Percentiles rank a stretch among this genome's conserved stretches.
Conservation (phyloP, 2,329 filamentous ascomycete genomes). For the Zymoseptoria crescenta region DNA sequence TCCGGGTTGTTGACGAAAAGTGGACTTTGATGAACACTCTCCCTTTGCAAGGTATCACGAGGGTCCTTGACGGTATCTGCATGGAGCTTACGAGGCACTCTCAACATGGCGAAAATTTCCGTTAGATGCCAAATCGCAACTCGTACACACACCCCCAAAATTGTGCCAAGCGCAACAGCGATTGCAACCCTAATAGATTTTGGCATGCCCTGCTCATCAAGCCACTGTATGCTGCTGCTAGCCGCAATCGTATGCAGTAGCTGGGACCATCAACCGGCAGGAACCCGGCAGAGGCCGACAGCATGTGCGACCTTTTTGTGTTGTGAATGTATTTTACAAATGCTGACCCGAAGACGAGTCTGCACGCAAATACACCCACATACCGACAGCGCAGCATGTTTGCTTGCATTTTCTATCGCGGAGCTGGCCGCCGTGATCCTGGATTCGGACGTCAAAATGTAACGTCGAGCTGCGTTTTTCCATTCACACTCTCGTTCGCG, state of each 20-base stretch:
- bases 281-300: slow-evolving; percentile 13
- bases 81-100: neutral
- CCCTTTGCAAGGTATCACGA: neutral
- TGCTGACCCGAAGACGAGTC: neutral
- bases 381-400: slow-evolving; percentile 5
- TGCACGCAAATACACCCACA: slow-evolving; percentile 4
- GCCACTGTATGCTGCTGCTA: slow-evolving; percentile 1
- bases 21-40: neutral
- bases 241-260: slow-evolving; percentile 10
- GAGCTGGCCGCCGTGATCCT: slow-evolving; percentile 8
- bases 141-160: neutral
- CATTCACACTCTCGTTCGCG: slow-evolving; percentile 5
- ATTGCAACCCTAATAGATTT: neutral
- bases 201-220: neutral
- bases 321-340: slow-evolving; percentile 3
- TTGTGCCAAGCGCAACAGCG: slow-evolving; percentile 1
- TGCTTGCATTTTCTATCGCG: slow-evolving; percentile 7
- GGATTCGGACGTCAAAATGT: slow-evolving; percentile 9
- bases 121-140: neutral
- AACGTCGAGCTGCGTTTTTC: neutral
- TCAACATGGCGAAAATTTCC: neutral
- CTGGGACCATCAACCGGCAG: slow-evolving; percentile 18
- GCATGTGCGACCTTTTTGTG: neutral
- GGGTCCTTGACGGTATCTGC: neutral
- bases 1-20: neutral